Base-by-base conservation (phyloP, 2,329 filamentous ascomycete genomes). In the Periconia sp. region DNA sequence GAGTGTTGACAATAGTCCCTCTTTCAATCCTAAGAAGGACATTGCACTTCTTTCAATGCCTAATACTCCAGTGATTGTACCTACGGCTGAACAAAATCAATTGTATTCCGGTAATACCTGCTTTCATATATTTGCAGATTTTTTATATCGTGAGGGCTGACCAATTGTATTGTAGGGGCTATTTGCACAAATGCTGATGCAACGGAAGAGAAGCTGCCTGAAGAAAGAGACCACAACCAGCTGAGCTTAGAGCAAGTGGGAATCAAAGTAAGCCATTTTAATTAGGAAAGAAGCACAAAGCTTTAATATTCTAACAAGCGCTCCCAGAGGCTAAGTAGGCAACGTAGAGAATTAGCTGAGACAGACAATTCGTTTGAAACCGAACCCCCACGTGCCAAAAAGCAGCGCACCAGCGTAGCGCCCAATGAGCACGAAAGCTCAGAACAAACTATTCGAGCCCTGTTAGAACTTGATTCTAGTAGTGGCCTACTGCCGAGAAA, bases 211-310 rank as follows among this genome's bases (percentile, higher is more conserved):
- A 45, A n/a, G 5, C 2, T 14, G 13, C 6, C 2, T n/a, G 23
- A 27, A 27, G n/a, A 13, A 11, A 45, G 18, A 7, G 43, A 45
- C 23, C 43, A 9, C 7, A 45, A 45, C 7, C 43, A 45, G 14
- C 23, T 45, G n/a, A 23, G 43, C 43, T 27, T 45, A 15, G 43
- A 45, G 43, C 43, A 45, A n/a, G 43, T 45, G 5, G 43, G 43
- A 2, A 30, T 45, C 19, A 45, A 27, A 45, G 23, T 19, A 45
- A 14, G 23, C 6, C 23, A 9, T 3, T 14, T 27, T 13, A 30
- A 27, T 19, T 30, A 30, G n/a, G n/a, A n/a, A n/a, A n/a, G n/a
- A n/a, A n/a, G n/a, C n/a, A n/a, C n/a, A n/a, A n/a, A n/a, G n/a
- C n/a, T n/a, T n/a, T 9, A n/a, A 45, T 7, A 45, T 45, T 23